Base-by-base conservation (phyloP, 2,329 filamentous ascomycete genomes). In the Magnaporthiopsis rhizophila region DNA sequence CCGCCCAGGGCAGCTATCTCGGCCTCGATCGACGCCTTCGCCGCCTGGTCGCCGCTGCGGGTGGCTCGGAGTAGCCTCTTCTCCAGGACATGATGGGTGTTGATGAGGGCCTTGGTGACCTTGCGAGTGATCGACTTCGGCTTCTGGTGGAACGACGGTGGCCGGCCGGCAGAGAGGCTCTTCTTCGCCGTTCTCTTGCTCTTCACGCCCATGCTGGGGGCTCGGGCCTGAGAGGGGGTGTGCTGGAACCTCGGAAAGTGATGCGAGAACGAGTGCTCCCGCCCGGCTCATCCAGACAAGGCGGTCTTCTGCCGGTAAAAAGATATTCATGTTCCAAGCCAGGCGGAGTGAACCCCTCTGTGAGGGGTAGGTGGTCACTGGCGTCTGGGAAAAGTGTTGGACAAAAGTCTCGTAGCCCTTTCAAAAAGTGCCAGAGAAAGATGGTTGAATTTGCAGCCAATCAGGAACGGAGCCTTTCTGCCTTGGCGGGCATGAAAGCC, bases 31-130 rank as follows among this genome's bases (percentile, higher is more conserved):
- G 74, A 71, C 5, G 75, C 74, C 56, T 78, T 80, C 64, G 80
- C 78, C 1, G 74, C 72, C 63, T 74, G 72, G 69, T 89, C 84
- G 9, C 86, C 85, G 62, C 79, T 79, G 21, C 78, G 75, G 32
- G 79, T 66, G 15, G 87, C 87, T 69, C 86, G 84, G 4, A 78
- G 79, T 63, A 82, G 81, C 67, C 81, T 79, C 74, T 89, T 90
- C 70, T 89, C 83, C 36, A 89, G 74, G 58, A 86, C 83, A 71
- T 90, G 87, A 67, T 87, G 85, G 58, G 79, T 80, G 72, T 88
- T 87, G 75, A 90, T 90, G 67, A 89, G 77, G 36, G 79, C 77
- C 69, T 86, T 82, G 59, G 86, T 88, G 32, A 86, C 82, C 72
- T 86, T 89, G 66, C 86, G 82, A 3, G 87, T 86, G 69, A 89